Evolutionary conservation across 2,329 filamentous ascomycete species (phyloP).

Genomic region (Lasiodiplodia gonubiensis): DNA sequence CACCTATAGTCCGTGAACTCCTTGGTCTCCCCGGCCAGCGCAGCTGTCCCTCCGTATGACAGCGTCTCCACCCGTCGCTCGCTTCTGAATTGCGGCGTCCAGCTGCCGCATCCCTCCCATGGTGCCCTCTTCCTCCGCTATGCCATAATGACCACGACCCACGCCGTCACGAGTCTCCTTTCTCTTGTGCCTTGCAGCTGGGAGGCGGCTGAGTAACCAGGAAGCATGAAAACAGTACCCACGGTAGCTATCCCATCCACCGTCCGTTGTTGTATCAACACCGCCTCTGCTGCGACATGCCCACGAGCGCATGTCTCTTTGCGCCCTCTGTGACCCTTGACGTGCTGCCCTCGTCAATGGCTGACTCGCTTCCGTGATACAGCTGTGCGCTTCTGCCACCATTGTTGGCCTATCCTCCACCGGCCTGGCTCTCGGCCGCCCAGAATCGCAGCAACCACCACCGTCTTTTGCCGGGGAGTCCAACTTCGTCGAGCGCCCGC

Average conservation of each 20-base stretch:
- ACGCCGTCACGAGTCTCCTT: constrained; percentile 44
- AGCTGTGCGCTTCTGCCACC: constrained; percentile 69
- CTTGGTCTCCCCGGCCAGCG: constrained; percentile 35
- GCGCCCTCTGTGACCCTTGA: constrained; percentile 3
- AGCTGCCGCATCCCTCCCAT: constrained; percentile 28
- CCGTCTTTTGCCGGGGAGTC: constrained; percentile 19
- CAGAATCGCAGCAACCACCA: constrained; percentile 42
- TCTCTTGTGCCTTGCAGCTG: constrained; percentile 44
- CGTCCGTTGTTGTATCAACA: not conserved
- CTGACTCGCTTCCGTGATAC: constrained; percentile 46
- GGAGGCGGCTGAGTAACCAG: constrained; percentile 43
- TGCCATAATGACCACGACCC: constrained; percentile 49
- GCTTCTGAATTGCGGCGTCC: constrained; percentile 31
- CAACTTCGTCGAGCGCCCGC: not conserved
- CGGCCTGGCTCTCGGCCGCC: constrained; percentile 63
- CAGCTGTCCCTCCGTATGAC: constrained; percentile 29
- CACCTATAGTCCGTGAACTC: constrained; percentile 32
- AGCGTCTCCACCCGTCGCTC: constrained; percentile 33
- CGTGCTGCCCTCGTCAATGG: constrained; percentile 37
- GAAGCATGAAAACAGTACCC: constrained; percentile 55
- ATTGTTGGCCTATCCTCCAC: constrained; percentile 64
- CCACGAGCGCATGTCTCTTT: constrained; percentile 10
- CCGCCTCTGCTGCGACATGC: not conserved
- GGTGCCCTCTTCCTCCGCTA: constrained; percentile 33
- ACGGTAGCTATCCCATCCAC: constrained; percentile 42